Conservation (phyloP, 1,284 basidiomycete species). For the Singerocomus inundabilis region DNA sequence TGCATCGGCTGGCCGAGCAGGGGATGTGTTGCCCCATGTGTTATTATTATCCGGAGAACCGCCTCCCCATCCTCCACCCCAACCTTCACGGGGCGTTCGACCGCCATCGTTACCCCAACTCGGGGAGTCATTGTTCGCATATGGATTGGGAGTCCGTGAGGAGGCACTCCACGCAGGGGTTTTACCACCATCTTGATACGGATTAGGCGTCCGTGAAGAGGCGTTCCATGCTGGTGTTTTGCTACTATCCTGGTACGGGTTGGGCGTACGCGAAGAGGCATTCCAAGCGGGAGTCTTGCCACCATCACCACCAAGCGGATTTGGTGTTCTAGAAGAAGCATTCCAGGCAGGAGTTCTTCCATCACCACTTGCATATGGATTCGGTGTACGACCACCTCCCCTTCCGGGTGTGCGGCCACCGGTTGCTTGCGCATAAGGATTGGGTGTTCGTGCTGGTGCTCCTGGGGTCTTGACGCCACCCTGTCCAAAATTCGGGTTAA, state of each 20-base stretch:
- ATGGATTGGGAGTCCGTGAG: conserved; percentile 63
- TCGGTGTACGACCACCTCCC: conserved; percentile 51
- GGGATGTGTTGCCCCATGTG: conserved; percentile 35
- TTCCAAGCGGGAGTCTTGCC: conserved; percentile 67
- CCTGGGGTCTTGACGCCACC: conserved; percentile 32
- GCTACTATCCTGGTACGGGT: conserved; percentile 58
- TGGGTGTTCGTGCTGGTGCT: conserved; percentile 37
- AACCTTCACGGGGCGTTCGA: conserved; percentile 35
- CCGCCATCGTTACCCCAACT: conserved; percentile 38
- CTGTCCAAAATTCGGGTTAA: conserved; percentile 24
- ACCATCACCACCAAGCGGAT: conserved; percentile 55
- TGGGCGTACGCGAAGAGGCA: conserved; percentile 55
- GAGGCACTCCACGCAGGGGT: conserved; percentile 56
- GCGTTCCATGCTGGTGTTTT: conserved; percentile 60
- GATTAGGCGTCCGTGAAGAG: conserved; percentile 58
- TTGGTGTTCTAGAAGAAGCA: conserved; percentile 54
- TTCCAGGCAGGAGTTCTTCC: conserved; percentile 65
- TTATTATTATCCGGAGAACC: conserved; percentile 12
- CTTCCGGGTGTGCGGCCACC: conserved; percentile 44
- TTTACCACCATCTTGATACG: conserved; percentile 49
- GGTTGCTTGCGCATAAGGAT: conserved; percentile 34
- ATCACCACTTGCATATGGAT: conserved; percentile 52
- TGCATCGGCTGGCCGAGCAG: conserved; percentile 36
- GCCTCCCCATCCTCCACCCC: conserved; percentile 32
- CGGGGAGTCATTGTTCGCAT: conserved; percentile 30